A percentile compares a stretch with the other conserved stretches of the same genome.
phyloP scores from a whole-genome alignment of 208 protist species.

The Naegleria fowleri region DNA sequence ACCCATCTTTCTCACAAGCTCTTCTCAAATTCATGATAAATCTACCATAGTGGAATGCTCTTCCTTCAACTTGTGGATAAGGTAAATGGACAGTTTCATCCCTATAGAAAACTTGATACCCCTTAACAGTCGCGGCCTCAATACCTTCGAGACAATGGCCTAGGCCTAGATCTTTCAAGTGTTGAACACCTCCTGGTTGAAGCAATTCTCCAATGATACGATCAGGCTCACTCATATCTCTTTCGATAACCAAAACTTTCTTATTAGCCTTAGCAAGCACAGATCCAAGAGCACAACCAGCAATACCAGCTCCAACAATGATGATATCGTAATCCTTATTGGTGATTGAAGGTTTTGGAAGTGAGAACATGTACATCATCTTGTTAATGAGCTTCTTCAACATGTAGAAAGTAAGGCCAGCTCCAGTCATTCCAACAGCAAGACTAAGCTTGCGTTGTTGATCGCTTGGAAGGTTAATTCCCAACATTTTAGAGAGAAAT shows the following conservation, averaged over 20 bases:
- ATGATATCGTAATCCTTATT: conserved; percentile 20
- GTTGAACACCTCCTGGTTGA: conserved; percentile 80
- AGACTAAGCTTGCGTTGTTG: background rate
- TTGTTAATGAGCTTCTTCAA: background rate
- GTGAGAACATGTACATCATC: background rate
- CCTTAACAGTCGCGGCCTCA: conserved; percentile 65
- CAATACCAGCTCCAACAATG: conserved; percentile 20
- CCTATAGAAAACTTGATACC: conserved; percentile 72
- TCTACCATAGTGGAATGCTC: conserved; percentile 82
- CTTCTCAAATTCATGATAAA: conserved; percentile 78
- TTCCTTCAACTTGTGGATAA: conserved; percentile 59
- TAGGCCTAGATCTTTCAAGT: conserved; percentile 73
- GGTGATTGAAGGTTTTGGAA: background rate
- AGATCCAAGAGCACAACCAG: background rate
- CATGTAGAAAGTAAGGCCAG: background rate
- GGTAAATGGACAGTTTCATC: conserved; percentile 59
- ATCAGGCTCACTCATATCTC: conserved; percentile 70
- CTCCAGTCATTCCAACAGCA: background rate
- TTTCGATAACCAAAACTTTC: conserved; percentile 13
- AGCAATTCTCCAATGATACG: conserved; percentile 89
- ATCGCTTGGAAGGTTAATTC: background rate
- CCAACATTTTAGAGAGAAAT: background rate
- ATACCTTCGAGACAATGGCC: conserved; percentile 65
- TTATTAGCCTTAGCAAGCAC: background rate
- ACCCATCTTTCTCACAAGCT: conserved; percentile 56